Evolutionary conservation across 768 basidiomycete species (phyloP).

Genomic region (Leucogyrophana mollusca): DNA sequence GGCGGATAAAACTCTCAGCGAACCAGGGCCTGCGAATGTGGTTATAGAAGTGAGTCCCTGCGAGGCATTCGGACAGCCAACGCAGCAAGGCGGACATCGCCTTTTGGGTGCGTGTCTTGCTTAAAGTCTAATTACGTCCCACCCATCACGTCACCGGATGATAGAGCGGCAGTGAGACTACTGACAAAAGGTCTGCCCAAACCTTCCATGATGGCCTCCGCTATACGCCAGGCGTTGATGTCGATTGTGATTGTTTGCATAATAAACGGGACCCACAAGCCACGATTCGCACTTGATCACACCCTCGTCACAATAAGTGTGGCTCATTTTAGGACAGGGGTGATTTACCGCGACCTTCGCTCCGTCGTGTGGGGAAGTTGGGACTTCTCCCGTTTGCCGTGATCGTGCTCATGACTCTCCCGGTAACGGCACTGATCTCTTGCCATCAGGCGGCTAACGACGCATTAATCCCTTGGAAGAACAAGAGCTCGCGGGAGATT

Average conservation of each 20-base stretch:
- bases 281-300: conserved; percentile 8
- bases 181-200: not conserved
- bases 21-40: conserved; percentile 21
- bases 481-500: conserved; percentile 7
- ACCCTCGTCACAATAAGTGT: conserved; percentile 12
- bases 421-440: conserved; percentile 18
- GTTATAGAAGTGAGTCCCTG: conserved; percentile 5
- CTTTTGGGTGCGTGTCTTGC: conserved; percentile 30
- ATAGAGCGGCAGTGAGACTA: conserved; percentile 8
- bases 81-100: conserved; percentile 11
- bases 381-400: not conserved
- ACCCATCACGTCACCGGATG: conserved; percentile 32
- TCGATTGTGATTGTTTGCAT: too few species aligned
- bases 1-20: conserved; percentile 17
- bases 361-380: conserved; percentile 1
- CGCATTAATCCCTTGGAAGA: conserved; percentile 25
- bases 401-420: not conserved
- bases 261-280: too few species aligned
- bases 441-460: conserved; percentile 14
- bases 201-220: too few species aligned
- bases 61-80: conserved; percentile 14
- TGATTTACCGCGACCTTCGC: conserved; percentile 8
- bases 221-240: too few species aligned
- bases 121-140: conserved; percentile 38
- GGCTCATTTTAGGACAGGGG: conserved; percentile 13